Conservation (phyloP, 2,329 filamentous ascomycete species). For the Pyricularia pennisetigena region DNA sequence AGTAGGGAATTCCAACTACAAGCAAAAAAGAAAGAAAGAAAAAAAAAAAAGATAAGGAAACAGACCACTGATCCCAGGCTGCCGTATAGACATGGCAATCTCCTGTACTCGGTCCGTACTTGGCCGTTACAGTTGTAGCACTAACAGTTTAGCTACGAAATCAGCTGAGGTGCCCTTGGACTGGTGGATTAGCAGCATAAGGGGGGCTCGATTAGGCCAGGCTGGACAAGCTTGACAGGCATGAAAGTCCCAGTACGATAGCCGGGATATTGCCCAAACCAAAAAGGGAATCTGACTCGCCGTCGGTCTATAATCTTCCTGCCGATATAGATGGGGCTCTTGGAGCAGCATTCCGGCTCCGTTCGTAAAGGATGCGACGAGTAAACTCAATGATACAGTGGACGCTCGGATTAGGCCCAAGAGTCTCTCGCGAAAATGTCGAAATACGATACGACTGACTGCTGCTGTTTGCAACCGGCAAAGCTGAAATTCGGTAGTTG, state of each 20-base stretch:
- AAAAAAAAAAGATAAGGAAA: not conserved
- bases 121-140: not conserved
- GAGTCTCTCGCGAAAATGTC: not conserved
- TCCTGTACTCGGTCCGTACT: not conserved
- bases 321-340: not conserved
- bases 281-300: not conserved
- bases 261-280: not conserved
- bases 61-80: not conserved
- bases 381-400: not conserved
- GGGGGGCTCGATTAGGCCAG: not conserved
- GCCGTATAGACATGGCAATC: not conserved
- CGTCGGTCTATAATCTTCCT: not conserved
- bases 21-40: not conserved
- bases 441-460: not conserved
- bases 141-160: not conserved
- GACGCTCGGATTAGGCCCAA: not conserved
- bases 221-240: not conserved
- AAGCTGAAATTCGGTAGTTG: not conserved
- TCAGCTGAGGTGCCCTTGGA: not conserved
- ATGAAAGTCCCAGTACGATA: not conserved
- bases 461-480: not conserved
- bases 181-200: not conserved
- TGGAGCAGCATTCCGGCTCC: not conserved
- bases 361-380: not conserved
- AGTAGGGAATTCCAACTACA: not conserved